Base-by-base conservation (phyloP, 768 basidiomycete species). In the Kwoniella dejecticola region DNA sequence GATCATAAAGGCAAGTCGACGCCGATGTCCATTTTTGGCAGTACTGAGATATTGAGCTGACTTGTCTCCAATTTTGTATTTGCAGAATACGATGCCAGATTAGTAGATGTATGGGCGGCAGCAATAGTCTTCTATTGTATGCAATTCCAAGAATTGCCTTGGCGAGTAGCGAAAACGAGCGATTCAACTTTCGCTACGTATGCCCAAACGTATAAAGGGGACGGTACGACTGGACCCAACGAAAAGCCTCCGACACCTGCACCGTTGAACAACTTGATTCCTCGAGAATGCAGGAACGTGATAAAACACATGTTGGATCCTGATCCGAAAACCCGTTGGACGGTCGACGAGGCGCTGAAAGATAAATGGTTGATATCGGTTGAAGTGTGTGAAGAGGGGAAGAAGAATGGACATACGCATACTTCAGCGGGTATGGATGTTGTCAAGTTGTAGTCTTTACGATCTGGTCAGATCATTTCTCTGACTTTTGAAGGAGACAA, bases 51-150 rank as follows among this genome's bases (percentile, higher is more conserved):
- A n/a, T n/a, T n/a, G n/a, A n/a, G n/a, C n/a, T n/a, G n/a, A n/a
- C n/a, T n/a, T n/a, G n/a, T n/a, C n/a, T n/a, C n/a, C n/a, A n/a
- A n/a, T n/a, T n/a, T n/a, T n/a, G n/a, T n/a, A n/a, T n/a, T n/a
- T 27, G 46, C 77, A 96, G 95, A 95, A 70, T 99, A 98, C 76
- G 95, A 98, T 72, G 95, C 95, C 4, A 88, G 95, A 23, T 84
- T 94, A 4, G 96, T 98, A 68, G 95, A 99, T 75, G 89, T 99
- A 60, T 99, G 95, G 95, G 94, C 95, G 0, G 89, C 89, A 63
- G 95, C 89, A 17, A 86, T 99, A 68, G 94, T 99, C 69, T 98
- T 95, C 81, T 99, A 99, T 82, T 99, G 95, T 82, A 84, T 98
- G 72, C 92, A 80, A 59, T 96, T 96, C 83, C 89, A 92, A 77